These are phyloP conservation scores for Bryopsis sp. DNA, from an alignment of 139 green algal genomes.

Conservation along the genomic window DNA sequence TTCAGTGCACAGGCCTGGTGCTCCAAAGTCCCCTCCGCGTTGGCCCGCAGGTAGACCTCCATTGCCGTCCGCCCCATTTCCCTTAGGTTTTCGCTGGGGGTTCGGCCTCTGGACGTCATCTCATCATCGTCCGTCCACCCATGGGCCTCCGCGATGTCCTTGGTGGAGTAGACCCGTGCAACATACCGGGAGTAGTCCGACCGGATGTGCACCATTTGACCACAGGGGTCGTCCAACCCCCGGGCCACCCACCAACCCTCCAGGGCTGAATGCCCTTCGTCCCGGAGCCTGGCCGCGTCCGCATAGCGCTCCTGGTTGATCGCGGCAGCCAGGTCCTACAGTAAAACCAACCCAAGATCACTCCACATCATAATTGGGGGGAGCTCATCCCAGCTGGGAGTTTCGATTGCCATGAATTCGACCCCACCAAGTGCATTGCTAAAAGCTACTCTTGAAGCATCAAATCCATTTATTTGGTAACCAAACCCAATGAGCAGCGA, in stretches of 20 bases:
- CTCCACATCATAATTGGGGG: no score
- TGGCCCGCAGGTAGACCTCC: slow-evolving; percentile 51
- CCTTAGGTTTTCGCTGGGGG: neutral
- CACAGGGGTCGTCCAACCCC: slow-evolving; percentile 47
- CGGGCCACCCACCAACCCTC: slow-evolving; percentile 67
- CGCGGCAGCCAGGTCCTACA: slow-evolving; percentile 34
- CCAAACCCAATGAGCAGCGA: no score
- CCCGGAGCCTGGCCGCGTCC: slow-evolving; percentile 49
- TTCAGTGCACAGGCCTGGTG: slow-evolving; percentile 10
- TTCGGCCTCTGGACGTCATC: neutral
- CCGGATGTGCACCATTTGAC: slow-evolving; percentile 62
- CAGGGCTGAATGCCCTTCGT: slow-evolving; percentile 41
- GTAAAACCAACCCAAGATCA: no score
- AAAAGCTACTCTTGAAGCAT: no score
- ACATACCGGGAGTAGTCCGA: slow-evolving; percentile 39
- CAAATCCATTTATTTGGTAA: no score
- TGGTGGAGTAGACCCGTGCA: slow-evolving; percentile 40
- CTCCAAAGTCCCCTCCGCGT: slow-evolving; percentile 5
- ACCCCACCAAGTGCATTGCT: no score
- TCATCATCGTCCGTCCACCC: slow-evolving; percentile 19
- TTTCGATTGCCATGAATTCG: no score
- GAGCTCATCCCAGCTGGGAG: no score
- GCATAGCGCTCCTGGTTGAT: slow-evolving; percentile 56
- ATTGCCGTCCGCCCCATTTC: slow-evolving; percentile 39
- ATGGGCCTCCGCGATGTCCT: slow-evolving; percentile 43